Percentiles rank a stretch among this genome's conserved stretches.
These are phyloP conservation scores for Tetracladium marchalianum DNA, from an alignment of 495 filamentous ascomycete genomes.

Conservation along the genomic window DNA sequence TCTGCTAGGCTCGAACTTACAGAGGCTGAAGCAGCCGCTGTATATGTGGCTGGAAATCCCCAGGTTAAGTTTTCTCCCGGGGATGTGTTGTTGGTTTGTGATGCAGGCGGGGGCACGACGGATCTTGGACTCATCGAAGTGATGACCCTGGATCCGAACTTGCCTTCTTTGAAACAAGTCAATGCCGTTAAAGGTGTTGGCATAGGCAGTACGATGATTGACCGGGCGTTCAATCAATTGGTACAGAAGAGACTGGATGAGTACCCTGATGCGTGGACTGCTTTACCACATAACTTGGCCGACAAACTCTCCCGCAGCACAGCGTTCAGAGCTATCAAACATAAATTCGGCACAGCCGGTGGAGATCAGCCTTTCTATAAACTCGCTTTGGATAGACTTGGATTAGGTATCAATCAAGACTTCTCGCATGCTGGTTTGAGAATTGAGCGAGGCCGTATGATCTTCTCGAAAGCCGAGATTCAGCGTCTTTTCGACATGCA, in stretches of 20 bases:
- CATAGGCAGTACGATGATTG: conserved; percentile 28
- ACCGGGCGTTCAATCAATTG: conserved; percentile 23
- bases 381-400: conserved; percentile 26
- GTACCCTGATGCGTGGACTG: conserved; percentile 16
- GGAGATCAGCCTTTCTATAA: too few relatives aligned
- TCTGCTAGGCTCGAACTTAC: conserved; percentile 47
- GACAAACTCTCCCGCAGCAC: conserved; percentile 22
- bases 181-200: conserved; percentile 29
- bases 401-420: conserved; percentile 24
- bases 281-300: conserved; percentile 22
- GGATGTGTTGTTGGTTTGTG: conserved; percentile 44
- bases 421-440: conserved; percentile 27
- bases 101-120: conserved; percentile 45
- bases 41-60: conserved; percentile 20
- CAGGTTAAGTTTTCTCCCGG: conserved; percentile 19
- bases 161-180: conserved; percentile 25
- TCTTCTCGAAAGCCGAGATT: conserved; percentile 33
- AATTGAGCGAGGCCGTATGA: conserved; percentile 30
- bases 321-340: conserved; percentile 26
- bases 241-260: conserved; percentile 19
- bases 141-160: conserved; percentile 14
- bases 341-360: conserved; percentile 22
- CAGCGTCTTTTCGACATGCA: conserved; percentile 46
- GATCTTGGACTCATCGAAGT: conserved; percentile 25
- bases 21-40: conserved; percentile 57